These are phyloP conservation scores for Kickxella alabastrina DNA, from an alignment of 192 early-diverging fungal genomes.

Conservation along the genomic window DNA sequence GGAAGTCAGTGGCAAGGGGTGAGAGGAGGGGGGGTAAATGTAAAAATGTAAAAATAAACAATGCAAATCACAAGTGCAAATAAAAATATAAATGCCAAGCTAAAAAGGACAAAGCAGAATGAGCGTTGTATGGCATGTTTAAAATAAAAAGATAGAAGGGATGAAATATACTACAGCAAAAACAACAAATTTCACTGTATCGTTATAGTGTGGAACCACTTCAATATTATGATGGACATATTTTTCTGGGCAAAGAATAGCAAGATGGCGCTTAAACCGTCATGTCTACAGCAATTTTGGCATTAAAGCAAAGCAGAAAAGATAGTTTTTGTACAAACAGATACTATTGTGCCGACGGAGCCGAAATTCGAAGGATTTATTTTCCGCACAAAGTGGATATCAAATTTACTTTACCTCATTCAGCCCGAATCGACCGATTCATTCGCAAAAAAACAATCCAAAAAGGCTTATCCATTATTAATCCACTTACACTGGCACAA, in stretches of 20 bases:
- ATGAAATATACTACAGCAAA: not conserved
- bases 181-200: too few species aligned
- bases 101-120: slow-evolving; percentile 7
- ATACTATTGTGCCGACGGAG: not conserved
- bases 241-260: too few species aligned
- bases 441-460: too few species aligned
- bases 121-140: not conserved
- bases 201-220: too few species aligned
- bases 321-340: not conserved
- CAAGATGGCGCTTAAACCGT: too few species aligned
- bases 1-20: too few species aligned
- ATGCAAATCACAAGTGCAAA: slow-evolving; percentile 34
- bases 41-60: slow-evolving; percentile 27
- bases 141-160: not conserved
- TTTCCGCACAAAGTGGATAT: not conserved
- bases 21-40: not conserved
- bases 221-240: too few species aligned
- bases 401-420: not conserved
- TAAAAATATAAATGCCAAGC: slow-evolving; percentile 10
- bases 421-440: too few species aligned
- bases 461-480: too few species aligned
- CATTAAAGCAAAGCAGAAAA: not conserved
- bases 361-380: too few species aligned
- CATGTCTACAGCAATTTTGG: too few species aligned
- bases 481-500: too few species aligned